These are phyloP conservation scores for Ustilago cynodontis DNA, from an alignment of 1,284 basidiomycete species.

Conservation along the genomic window DNA sequence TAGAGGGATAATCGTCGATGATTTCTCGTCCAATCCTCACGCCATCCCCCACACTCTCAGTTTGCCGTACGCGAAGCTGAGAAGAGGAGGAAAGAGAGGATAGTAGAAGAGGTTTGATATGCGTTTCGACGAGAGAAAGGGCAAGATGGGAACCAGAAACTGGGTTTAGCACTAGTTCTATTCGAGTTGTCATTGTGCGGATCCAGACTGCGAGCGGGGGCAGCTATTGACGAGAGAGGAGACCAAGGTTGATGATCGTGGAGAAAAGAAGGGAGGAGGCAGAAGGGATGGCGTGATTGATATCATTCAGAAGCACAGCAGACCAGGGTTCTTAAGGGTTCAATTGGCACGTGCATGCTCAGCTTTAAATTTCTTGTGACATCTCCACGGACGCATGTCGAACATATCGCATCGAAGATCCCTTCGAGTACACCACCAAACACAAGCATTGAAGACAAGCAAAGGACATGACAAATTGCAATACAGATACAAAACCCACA, in stretches of 20 bases:
- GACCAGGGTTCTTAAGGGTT: too few relatives aligned
- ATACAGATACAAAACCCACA: background rate
- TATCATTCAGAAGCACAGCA: background rate
- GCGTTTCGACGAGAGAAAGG: background rate
- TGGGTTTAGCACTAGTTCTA: conserved; percentile 27
- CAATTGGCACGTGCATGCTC: conserved; percentile 22
- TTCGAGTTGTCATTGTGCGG: background rate
- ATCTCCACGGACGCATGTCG: background rate
- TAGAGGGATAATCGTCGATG: background rate
- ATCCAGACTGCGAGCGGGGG: background rate
- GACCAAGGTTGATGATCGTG: too few relatives aligned
- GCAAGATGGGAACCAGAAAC: conserved; percentile 15
- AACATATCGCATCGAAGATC: background rate
- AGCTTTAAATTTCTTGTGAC: background rate
- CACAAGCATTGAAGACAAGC: background rate
- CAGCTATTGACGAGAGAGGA: too few relatives aligned
- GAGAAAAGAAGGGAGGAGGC: background rate
- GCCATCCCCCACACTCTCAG: conserved; percentile 30
- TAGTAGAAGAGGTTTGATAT: conserved; percentile 15
- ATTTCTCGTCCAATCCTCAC: conserved; percentile 31
- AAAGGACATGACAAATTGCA: background rate
- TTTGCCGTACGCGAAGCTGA: conserved; percentile 8
- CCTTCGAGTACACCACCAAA: background rate
- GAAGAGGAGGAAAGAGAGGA: background rate
- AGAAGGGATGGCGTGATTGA: conserved; percentile 1